phyloP scores from a whole-genome alignment of 2,329 filamentous ascomycete genomes.

The Colletotrichum plurivorum region DNA sequence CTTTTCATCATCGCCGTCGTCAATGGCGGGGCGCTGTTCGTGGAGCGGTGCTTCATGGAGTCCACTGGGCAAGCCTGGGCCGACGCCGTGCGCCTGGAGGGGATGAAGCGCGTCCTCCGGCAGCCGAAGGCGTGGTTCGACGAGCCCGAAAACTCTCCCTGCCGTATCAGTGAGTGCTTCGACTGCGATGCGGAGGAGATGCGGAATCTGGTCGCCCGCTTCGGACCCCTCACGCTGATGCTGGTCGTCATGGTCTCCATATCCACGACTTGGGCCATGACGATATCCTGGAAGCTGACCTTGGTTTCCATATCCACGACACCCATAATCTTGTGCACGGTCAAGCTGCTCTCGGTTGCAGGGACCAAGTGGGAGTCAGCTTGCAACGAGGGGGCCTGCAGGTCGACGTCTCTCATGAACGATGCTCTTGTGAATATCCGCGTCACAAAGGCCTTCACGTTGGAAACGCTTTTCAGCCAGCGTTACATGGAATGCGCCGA shows the following conservation, averaged over 20 bases:
- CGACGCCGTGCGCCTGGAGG: constrained; percentile 76
- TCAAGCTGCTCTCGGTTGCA: constrained; percentile 74
- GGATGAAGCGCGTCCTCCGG: constrained; percentile 77
- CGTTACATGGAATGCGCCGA: constrained; percentile 71
- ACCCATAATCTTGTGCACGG: constrained; percentile 77
- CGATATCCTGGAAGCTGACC: constrained; percentile 84
- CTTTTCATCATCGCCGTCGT: constrained; percentile 77
- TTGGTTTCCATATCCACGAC: constrained; percentile 79
- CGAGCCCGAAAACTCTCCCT: constrained; percentile 73
- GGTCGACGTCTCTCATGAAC: constrained; percentile 73
- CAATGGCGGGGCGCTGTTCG: constrained; percentile 76
- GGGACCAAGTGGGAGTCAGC: constrained; percentile 80
- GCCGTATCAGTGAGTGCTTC: constrained; percentile 77
- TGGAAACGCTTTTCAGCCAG: constrained; percentile 78
- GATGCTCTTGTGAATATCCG: constrained; percentile 86
- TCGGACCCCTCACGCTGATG: constrained; percentile 78
- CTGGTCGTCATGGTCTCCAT: constrained; percentile 75
- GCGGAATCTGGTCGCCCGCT: constrained; percentile 84
- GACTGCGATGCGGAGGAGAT: constrained; percentile 91
- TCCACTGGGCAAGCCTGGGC: constrained; percentile 82
- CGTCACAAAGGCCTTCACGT: constrained; percentile 80
- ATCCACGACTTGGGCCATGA: constrained; percentile 81
- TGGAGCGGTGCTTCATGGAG: constrained; percentile 81
- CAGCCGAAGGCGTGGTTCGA: constrained; percentile 89
- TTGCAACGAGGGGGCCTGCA: constrained; percentile 74